These are phyloP conservation scores for Coix lacrymajobi DNA, from an alignment of 176 grass and related monocot species.

Conservation along the genomic window DNA sequence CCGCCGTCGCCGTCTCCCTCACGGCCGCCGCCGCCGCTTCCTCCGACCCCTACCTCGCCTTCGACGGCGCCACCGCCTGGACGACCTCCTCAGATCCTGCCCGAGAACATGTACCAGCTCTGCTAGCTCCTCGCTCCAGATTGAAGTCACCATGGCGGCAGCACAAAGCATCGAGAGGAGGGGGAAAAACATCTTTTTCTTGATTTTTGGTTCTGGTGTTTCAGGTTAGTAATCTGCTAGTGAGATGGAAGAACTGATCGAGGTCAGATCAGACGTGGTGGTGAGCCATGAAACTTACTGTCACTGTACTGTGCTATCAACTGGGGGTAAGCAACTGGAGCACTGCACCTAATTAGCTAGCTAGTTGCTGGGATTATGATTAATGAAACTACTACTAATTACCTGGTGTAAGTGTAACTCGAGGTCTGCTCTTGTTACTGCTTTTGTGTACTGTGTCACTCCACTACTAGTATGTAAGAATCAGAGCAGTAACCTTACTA, in stretches of 20 bases:
- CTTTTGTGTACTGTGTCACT: conserved; percentile 9
- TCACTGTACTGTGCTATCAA: background rate
- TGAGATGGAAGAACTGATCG: background rate
- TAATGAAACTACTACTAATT: conserved; percentile 27
- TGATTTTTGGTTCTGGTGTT: conserved; percentile 32
- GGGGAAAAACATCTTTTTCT: background rate
- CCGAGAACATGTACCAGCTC: conserved; percentile 56
- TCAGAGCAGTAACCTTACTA: conserved; percentile 15
- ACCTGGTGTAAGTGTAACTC: conserved; percentile 14
- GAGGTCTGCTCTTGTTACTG: background rate
- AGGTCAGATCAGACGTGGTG: conserved; percentile 17
- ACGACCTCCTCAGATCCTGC: conserved; percentile 44
- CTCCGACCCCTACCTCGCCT: conserved; percentile 25
- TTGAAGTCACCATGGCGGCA: conserved; percentile 13
- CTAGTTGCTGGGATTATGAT: conserved; percentile 23
- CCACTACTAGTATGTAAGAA: conserved; percentile 34
- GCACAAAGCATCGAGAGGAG: background rate
- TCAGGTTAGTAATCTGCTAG: conserved; percentile 32
- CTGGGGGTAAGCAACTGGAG: background rate
- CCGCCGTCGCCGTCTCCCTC: background rate
- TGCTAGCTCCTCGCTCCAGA: conserved; percentile 22
- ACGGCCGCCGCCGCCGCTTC: background rate
- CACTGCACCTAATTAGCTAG: conserved; percentile 27
- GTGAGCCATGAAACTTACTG: conserved; percentile 15
- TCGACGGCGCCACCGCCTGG: conserved; percentile 22